phyloP scores from a whole-genome alignment of 441 rosid genomes.

The Capsella rubella region DNA sequence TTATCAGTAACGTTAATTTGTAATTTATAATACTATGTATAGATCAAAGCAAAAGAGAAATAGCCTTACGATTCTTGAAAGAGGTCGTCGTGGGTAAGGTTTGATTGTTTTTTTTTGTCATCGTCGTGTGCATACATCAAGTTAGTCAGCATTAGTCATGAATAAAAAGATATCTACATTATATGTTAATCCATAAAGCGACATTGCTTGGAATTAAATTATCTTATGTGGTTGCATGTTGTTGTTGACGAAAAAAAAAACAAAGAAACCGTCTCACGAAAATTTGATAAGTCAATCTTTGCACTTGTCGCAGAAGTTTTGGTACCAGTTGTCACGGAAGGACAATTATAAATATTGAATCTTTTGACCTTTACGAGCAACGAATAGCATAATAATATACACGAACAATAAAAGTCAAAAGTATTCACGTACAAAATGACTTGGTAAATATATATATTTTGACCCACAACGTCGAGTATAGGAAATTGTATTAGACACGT shows the following conservation, averaged over 20 bases:
- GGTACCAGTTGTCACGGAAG: slow-evolving; percentile 14
- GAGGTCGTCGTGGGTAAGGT: background rate
- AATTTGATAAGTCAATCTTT: slow-evolving; percentile 1
- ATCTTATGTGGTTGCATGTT: background rate
- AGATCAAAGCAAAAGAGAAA: background rate
- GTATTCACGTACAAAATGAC: slow-evolving; percentile 1
- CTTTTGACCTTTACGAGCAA: slow-evolving; percentile 29
- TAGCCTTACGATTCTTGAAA: background rate
- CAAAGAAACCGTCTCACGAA: background rate
- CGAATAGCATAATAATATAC: slow-evolving; percentile 7
- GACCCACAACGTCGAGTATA: background rate
- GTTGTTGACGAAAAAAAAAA: background rate
- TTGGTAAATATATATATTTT: background rate
- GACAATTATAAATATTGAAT: slow-evolving; percentile 6
- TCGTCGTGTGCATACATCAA: background rate
- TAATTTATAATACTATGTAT: background rate
- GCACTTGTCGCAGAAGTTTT: background rate
- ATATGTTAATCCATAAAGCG: background rate
- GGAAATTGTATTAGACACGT: background rate
- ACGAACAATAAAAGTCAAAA: slow-evolving; percentile 31
- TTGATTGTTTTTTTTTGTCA: background rate
- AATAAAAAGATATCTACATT: background rate
- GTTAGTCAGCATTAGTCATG: slow-evolving; percentile 3
- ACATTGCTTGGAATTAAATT: background rate
- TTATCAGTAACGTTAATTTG: background rate